These are phyloP conservation scores for Agaricus bisporus DNA, from an alignment of 768 basidiomycete genomes.

Conservation along the genomic window DNA sequence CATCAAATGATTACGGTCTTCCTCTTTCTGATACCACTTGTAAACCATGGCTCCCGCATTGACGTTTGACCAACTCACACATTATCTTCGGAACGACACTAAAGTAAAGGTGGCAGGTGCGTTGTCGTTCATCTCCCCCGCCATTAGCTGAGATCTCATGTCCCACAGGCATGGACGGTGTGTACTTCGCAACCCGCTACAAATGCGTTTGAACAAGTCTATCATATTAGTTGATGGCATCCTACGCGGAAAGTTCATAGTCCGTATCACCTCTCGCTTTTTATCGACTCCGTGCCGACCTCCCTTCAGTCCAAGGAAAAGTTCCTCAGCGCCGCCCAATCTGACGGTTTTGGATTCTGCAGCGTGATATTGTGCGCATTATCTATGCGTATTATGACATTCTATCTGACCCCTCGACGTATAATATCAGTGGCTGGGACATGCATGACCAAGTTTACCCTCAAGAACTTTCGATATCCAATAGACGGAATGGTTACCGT, in stretches of 20 bases:
- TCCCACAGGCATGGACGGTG: slow-evolving; percentile 57
- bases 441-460: slow-evolving; percentile 85
- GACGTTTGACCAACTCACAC: slow-evolving; percentile 51
- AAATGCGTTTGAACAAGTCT: too few species aligned
- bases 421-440: slow-evolving; percentile 72
- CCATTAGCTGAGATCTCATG: slow-evolving; percentile 1
- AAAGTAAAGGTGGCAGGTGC: slow-evolving; percentile 93
- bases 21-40: not conserved
- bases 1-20: not conserved
- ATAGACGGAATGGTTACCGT: slow-evolving; percentile 86
- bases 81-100: slow-evolving; percentile 50
- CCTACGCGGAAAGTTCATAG: slow-evolving; percentile 92
- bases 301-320: slow-evolving; percentile 75
- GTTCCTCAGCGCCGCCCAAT: slow-evolving; percentile 74
- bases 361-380: slow-evolving; percentile 79
- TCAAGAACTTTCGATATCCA: slow-evolving; percentile 84
- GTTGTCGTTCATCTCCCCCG: slow-evolving; percentile 16
- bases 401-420: not conserved
- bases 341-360: slow-evolving; percentile 89
- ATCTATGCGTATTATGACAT: not conserved
- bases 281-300: not conserved
- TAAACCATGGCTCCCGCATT: slow-evolving; percentile 16
- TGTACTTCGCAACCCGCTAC: not conserved
- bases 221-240: slow-evolving; percentile 75
- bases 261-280: slow-evolving; percentile 21